These are phyloP conservation scores for Protomyces lactucae-debilis DNA, from an alignment of 1,139 yeast species.

Conservation along the genomic window DNA sequence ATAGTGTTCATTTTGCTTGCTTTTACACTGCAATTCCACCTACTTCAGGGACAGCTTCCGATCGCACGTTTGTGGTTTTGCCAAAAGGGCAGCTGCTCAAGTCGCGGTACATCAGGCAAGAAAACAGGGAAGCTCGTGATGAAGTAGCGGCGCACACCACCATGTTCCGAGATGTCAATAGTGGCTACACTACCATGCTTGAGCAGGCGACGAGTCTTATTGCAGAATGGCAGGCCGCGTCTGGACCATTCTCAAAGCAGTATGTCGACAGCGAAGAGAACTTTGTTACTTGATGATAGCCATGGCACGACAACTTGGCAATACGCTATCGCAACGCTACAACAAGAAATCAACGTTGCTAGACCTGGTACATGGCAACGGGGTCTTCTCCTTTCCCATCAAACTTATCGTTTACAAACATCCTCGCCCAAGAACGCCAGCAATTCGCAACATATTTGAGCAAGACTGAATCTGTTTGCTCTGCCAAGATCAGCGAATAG, in stretches of 20 bases:
- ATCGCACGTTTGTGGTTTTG: constrained; percentile 31
- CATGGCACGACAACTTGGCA: no score
- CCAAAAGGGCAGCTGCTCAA: constrained; percentile 31
- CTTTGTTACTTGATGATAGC: no score
- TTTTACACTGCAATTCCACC: constrained; percentile 6
- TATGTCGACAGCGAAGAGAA: no score
- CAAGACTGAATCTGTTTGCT: not conserved
- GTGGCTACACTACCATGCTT: constrained; percentile 28
- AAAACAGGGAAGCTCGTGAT: constrained; percentile 30
- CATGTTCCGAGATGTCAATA: constrained; percentile 30
- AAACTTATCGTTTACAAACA: not conserved
- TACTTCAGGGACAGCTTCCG: not conserved
- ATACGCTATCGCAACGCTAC: no score
- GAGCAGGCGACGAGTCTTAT: not conserved
- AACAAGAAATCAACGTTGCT: no score
- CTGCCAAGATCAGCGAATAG: not conserved
- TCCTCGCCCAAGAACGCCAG: not conserved
- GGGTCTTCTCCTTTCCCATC: no score
- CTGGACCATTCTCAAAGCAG: not conserved
- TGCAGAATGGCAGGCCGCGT: not conserved
- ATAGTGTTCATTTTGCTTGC: constrained; percentile 14
- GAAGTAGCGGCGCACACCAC: constrained; percentile 32
- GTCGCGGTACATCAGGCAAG: constrained; percentile 30
- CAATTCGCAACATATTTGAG: not conserved
- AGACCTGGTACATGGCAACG: no score